A percentile compares a stretch with the other conserved stretches of the same genome.
Evolutionary conservation across 805 yeast genomes (phyloP).

Genomic region (Tetrapisispora namnaoensis): DNA sequence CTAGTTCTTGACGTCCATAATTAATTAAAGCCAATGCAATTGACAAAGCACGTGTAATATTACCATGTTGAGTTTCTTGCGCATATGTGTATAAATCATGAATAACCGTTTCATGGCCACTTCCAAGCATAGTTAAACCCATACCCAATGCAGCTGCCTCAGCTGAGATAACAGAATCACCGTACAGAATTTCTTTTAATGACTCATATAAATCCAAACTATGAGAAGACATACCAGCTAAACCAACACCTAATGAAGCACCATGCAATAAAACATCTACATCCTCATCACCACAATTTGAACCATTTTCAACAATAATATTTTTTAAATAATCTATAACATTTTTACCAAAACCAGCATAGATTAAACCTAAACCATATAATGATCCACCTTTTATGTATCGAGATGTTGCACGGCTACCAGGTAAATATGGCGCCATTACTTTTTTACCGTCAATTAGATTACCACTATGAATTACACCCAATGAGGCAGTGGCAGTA

Average conservation of each 20-base stretch:
- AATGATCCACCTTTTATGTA: slow-evolving; percentile 94
- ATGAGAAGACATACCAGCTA: slow-evolving; percentile 91
- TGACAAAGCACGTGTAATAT: slow-evolving; percentile 86
- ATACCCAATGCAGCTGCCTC: slow-evolving; percentile 94
- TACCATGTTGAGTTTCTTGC: slow-evolving; percentile 91
- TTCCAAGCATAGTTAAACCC: slow-evolving; percentile 93
- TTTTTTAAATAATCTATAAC: slow-evolving; percentile 67
- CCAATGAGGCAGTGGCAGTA: slow-evolving; percentile 94
- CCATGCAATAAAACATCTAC: slow-evolving; percentile 86
- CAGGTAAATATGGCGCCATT: slow-evolving; percentile 86
- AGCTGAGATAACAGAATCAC: slow-evolving; percentile 89
- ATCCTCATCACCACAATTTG: slow-evolving; percentile 52
- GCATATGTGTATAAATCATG: slow-evolving; percentile 85
- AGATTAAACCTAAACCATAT: slow-evolving; percentile 85
- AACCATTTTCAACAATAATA: slow-evolving; percentile 54
- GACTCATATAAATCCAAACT: slow-evolving; percentile 68
- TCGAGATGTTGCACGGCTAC: slow-evolving; percentile 44
- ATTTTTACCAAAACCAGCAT: slow-evolving; percentile 93
- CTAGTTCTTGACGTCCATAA: slow-evolving; percentile 77
- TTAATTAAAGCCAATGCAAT: slow-evolving; percentile 79
- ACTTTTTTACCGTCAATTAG: slow-evolving; percentile 81
- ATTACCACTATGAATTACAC: slow-evolving; percentile 94
- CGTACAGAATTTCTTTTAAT: slow-evolving; percentile 69
- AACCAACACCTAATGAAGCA: slow-evolving; percentile 90
- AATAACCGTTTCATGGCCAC: slow-evolving; percentile 58